phyloP scores from a whole-genome alignment of 2,329 filamentous ascomycete species.

The Phyllosticta citriasiana region DNA sequence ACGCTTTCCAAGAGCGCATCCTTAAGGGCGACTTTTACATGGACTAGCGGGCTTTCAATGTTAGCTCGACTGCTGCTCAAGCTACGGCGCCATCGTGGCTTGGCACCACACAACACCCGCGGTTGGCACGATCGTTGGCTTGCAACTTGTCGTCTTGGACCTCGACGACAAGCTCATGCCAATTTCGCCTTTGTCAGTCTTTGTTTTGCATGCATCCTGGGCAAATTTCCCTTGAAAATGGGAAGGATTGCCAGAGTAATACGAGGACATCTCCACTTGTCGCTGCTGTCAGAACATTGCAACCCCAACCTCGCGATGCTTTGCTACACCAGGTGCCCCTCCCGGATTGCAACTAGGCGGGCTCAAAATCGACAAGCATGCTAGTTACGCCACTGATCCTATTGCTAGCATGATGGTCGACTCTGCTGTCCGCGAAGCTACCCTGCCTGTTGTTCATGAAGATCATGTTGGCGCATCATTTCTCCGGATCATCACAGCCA shows the following conservation, averaged over 20 bases:
- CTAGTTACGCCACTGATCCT: not conserved
- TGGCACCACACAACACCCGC: not conserved
- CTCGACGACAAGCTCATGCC: not conserved
- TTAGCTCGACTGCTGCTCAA: not conserved
- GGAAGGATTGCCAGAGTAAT: not conserved
- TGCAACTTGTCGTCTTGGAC: not conserved
- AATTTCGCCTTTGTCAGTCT: not conserved
- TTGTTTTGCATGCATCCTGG: not conserved
- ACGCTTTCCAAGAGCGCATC: constrained; percentile 93
- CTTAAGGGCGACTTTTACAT: constrained; percentile 97
- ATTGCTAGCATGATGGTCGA: not conserved
- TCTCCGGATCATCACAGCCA: not conserved
- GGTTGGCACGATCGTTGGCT: not conserved
- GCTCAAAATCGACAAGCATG: not conserved
- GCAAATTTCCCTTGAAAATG: not conserved
- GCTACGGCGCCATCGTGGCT: not conserved
- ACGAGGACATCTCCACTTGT: not conserved
- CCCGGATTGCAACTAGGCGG: not conserved
- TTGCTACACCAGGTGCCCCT: not conserved
- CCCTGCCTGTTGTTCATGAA: not conserved
- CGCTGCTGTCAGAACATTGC: not conserved
- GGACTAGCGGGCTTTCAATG: constrained; percentile 53
- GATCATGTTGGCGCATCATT: not conserved
- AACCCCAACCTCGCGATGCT: not conserved
- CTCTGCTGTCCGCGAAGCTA: not conserved